These are phyloP conservation scores for Pythium brachiatum DNA, from an alignment of 352 stramenopile species.

Conservation along the genomic window DNA sequence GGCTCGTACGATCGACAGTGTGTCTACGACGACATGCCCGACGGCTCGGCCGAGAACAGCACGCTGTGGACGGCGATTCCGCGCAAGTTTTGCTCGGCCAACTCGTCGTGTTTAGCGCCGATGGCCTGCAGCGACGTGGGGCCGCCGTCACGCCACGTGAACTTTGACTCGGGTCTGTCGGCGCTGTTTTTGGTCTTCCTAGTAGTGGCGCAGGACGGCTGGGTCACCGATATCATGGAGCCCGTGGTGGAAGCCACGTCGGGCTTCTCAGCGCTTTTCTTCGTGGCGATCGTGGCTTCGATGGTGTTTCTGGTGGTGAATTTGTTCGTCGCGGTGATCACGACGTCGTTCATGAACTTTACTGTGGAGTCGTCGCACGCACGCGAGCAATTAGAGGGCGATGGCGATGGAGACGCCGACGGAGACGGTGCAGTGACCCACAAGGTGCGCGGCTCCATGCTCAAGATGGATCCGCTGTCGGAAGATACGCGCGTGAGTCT, in stretches of 20 bases:
- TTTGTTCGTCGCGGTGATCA: conserved; percentile 81
- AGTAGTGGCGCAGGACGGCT: conserved; percentile 75
- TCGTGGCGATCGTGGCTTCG: conserved; percentile 63
- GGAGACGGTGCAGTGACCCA: conserved; percentile 1
- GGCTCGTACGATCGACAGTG: conserved; percentile 57
- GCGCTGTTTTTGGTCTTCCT: conserved; percentile 78
- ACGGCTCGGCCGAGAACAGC: not conserved
- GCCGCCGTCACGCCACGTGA: conserved; percentile 48
- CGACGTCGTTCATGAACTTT: conserved; percentile 83
- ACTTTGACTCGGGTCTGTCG: conserved; percentile 71
- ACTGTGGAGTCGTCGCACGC: conserved; percentile 34
- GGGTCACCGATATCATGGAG: conserved; percentile 78
- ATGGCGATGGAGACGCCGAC: conserved; percentile 31
- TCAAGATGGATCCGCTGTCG: conserved; percentile 51
- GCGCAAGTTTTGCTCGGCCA: conserved; percentile 47
- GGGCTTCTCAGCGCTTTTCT: conserved; percentile 54
- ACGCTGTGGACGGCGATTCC: conserved; percentile 38
- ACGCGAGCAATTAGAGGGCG: conserved; percentile 2
- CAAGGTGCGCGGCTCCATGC: conserved; percentile 30
- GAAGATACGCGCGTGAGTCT: conserved; percentile 78
- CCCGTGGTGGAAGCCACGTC: conserved; percentile 66
- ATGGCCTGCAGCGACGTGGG: conserved; percentile 26
- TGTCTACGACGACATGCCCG: conserved; percentile 1
- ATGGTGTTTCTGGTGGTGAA: conserved; percentile 86
- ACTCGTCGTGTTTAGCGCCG: conserved; percentile 34